Base-by-base conservation (phyloP, 805 yeast genomes). In the Cyberlindnera lachancei region DNA sequence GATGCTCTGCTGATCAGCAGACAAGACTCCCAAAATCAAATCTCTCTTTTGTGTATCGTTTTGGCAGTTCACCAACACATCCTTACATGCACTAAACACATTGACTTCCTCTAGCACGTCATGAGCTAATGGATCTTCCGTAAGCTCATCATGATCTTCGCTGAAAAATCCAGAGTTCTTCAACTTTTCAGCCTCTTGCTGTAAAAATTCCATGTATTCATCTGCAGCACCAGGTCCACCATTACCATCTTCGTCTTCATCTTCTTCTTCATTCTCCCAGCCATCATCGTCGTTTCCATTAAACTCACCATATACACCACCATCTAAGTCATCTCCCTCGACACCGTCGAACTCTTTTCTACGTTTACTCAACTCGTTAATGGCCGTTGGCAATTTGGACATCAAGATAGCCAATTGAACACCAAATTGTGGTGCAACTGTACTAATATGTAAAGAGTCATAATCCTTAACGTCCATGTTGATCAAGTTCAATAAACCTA, bases 31-130 rank as follows among this genome's bases (percentile, higher is more conserved):
- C 30, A 74, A 61, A 4, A 79, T 46, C 6, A 52, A 54, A 33
- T 68, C 67, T 57, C 79, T 79, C 38, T 66, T 65, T 12, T 49
- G 46, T 1, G 59, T 54, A 40, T 77, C 75, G 7, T 56, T 50
- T 45, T 75, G 78, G 15, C 82, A 50, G 2, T 53, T 49, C 4
- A 62, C 37, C 13, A 84, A 56, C 14, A 72, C 67, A 14, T 71
- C 68, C 35, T 77, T 73, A 56, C 87, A 76, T 3, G 74, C 71
- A 12, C 66, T 64, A 56, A 77, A 86, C 4, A 82, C 78, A 50
- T 90, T 82, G 30, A 87, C 59, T 25, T 66, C 62, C 50, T 90
- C 96, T 29, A 92, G 66, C 4, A 94, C 79, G 1, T 90, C 80
- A 42, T 78, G 80, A 17, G 82, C 72, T 51, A 82, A 64, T 8